Evolutionary conservation across 306 rosid species (phyloP).

Genomic region (Pterocarpus santalinus): DNA sequence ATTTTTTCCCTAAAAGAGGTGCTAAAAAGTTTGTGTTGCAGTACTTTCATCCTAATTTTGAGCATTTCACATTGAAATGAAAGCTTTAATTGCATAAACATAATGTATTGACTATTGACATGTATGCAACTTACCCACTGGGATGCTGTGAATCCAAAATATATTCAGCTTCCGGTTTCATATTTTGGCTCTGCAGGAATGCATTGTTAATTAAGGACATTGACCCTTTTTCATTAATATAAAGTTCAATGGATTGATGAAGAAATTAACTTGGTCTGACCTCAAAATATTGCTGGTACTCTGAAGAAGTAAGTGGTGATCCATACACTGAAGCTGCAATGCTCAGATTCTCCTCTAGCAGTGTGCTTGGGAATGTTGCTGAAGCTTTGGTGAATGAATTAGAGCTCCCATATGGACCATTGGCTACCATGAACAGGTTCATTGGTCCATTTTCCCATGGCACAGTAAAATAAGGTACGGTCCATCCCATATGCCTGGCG

Average conservation of each 20-base stretch:
- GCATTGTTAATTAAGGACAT: conserved; percentile 26
- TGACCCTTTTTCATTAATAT: conserved; percentile 8
- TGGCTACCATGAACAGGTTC: conserved; percentile 51
- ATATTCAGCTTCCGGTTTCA: conserved; percentile 79
- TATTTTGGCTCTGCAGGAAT: conserved; percentile 64
- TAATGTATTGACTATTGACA: not conserved
- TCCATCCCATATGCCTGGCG: conserved; percentile 77
- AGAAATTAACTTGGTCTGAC: conserved; percentile 52
- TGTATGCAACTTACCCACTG: conserved; percentile 60
- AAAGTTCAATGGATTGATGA: conserved; percentile 1
- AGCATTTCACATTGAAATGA: conserved; percentile 26
- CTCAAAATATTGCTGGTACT: conserved; percentile 81
- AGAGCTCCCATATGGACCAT: conserved; percentile 62
- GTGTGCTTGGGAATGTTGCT: conserved; percentile 47
- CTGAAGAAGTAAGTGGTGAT: conserved; percentile 80
- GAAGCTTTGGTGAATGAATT: conserved; percentile 53
- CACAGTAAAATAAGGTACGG: conserved; percentile 72
- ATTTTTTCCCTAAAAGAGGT: not conserved
- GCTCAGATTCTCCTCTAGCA: conserved; percentile 48
- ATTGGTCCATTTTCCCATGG: conserved; percentile 78
- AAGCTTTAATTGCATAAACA: conserved; percentile 9
- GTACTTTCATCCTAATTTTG: conserved; percentile 2
- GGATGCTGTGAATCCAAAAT: conserved; percentile 60
- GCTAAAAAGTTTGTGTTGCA: not conserved
- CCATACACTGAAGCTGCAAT: conserved; percentile 64